phyloP scores from a whole-genome alignment of 192 early-diverging fungal genomes.

The Chytriomyces hyalinus region DNA sequence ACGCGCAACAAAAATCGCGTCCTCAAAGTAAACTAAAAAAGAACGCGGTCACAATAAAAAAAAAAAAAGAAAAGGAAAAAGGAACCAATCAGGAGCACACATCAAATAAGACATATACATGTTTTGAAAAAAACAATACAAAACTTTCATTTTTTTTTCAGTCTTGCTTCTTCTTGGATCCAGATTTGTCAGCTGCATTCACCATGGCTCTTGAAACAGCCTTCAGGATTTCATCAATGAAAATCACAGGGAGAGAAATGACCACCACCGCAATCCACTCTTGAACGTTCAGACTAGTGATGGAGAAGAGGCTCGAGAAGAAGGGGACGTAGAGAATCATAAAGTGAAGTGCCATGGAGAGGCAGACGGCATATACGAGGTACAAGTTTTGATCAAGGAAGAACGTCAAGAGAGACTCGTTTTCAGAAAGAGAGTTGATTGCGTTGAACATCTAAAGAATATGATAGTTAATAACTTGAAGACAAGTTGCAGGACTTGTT shows the following conservation, averaged over 20 bases:
- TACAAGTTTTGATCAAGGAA: slow-evolving; percentile 92
- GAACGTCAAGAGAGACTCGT: slow-evolving; percentile 88
- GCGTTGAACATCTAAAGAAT: slow-evolving; percentile 93
- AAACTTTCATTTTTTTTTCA: neutral
- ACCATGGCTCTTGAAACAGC: slow-evolving; percentile 46
- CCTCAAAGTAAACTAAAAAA: too few species aligned
- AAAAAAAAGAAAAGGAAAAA: too few species aligned
- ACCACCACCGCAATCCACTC: slow-evolving; percentile 92
- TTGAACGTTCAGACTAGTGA: slow-evolving; percentile 79
- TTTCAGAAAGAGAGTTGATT: slow-evolving; percentile 91
- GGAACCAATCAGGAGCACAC: too few species aligned
- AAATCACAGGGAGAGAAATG: slow-evolving; percentile 90
- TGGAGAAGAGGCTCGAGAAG: slow-evolving; percentile 88
- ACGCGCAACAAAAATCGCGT: too few species aligned
- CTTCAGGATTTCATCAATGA: slow-evolving; percentile 94
- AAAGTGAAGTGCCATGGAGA: slow-evolving; percentile 94
- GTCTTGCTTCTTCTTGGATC: neutral
- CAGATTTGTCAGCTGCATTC: neutral
- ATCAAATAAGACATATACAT: too few species aligned
- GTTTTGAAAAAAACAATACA: too few species aligned
- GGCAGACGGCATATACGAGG: slow-evolving; percentile 78
- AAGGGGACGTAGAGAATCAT: slow-evolving; percentile 97
- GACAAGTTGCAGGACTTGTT: neutral
- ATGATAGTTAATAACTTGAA: neutral
- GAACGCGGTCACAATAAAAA: too few species aligned